Evolutionary conservation across 78 protist genomes (phyloP).

Genomic region (Dictyostelium brefeldianum): DNA sequence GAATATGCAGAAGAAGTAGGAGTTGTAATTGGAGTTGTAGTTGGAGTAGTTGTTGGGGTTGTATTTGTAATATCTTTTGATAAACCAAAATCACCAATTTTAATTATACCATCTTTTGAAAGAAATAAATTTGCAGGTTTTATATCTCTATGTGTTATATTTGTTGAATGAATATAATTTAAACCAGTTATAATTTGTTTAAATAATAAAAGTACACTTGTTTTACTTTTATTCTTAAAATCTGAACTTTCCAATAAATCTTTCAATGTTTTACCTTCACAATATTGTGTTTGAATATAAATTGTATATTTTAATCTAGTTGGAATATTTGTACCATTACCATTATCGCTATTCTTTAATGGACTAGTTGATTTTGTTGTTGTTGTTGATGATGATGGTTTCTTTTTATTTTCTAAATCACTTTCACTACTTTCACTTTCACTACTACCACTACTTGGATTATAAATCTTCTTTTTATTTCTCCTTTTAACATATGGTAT

Average conservation of each 20-base stretch:
- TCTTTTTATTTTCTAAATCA: neutral
- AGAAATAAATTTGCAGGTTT: constrained; percentile 73
- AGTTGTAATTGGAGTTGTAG: constrained; percentile 2
- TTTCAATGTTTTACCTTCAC: constrained; percentile 57
- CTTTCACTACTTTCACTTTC: neutral
- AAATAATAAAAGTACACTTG: neutral
- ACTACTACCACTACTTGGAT: neutral
- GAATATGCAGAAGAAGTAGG: constrained; percentile 8
- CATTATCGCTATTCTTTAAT: neutral
- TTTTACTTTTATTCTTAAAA: neutral
- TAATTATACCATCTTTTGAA: constrained; percentile 29
- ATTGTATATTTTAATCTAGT: constrained; percentile 20
- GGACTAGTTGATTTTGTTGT: neutral
- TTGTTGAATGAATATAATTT: constrained; percentile 47
- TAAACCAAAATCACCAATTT: constrained; percentile 76
- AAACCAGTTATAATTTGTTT: constrained; percentile 54
- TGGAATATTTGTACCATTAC: neutral
- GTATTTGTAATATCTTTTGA: constrained; percentile 21
- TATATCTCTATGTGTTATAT: constrained; percentile 60
- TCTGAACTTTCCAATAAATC: constrained; percentile 28
- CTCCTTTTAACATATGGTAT: neutral
- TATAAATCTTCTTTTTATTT: neutral
- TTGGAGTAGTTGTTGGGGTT: neutral
- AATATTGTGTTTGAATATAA: constrained; percentile 68
- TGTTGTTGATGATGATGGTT: neutral